These are phyloP conservation scores for Coriaria nepalensis DNA, from an alignment of 306 rosid genomes.

Conservation along the genomic window DNA sequence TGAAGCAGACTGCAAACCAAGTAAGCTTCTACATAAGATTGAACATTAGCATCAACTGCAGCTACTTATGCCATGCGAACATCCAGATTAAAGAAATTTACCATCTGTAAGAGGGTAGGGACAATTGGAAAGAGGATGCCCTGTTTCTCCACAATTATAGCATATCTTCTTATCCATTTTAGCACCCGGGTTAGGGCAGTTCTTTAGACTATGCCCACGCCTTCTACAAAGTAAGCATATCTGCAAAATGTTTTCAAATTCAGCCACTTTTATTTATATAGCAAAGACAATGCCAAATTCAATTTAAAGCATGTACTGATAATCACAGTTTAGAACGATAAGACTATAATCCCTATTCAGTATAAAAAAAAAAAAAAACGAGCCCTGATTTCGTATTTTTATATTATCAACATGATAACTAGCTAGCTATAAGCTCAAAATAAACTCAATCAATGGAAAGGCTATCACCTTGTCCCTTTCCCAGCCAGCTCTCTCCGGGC, in stretches of 20 bases:
- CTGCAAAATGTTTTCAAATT: conserved; percentile 22
- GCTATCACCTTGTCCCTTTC: conserved; percentile 50
- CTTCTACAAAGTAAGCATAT: conserved; percentile 76
- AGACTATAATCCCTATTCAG: too few relatives aligned
- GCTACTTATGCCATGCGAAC: background rate
- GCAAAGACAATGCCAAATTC: conserved; percentile 3
- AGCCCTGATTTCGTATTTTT: too few relatives aligned
- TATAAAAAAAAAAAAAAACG: too few relatives aligned
- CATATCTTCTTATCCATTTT: conserved; percentile 39
- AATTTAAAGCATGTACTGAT: background rate
- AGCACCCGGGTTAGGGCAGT: conserved; percentile 51
- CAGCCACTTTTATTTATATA: background rate
- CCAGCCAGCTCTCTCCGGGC: conserved; percentile 60
- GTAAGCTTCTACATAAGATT: too few relatives aligned
- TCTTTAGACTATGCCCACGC: conserved; percentile 76
- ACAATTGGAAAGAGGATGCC: conserved; percentile 65
- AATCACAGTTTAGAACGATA: too few relatives aligned
- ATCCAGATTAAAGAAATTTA: conserved; percentile 10
- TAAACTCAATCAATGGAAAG: background rate
- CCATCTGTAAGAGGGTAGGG: conserved; percentile 57
- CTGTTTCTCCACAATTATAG: conserved; percentile 76
- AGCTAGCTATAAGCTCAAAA: background rate
- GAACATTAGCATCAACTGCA: background rate
- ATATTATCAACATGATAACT: background rate
- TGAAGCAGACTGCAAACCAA: background rate